phyloP scores from a whole-genome alignment of 495 filamentous ascomycete genomes.

The Penicillium steckii region DNA sequence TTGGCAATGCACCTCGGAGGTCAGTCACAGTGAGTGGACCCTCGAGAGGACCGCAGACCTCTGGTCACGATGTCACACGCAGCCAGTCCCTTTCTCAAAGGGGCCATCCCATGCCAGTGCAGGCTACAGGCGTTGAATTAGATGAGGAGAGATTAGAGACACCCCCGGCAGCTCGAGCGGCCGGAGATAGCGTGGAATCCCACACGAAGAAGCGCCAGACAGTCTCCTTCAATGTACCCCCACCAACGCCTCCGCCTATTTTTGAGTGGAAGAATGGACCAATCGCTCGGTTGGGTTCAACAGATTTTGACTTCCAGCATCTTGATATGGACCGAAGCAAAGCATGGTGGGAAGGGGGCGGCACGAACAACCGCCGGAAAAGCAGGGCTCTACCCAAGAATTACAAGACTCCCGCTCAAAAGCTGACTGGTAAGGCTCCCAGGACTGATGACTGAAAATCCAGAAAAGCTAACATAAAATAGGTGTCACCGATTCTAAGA shows the following conservation, averaged over 20 bases:
- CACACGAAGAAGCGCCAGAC: constrained; percentile 39
- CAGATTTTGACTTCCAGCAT: constrained; percentile 45
- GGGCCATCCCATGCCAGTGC: constrained; percentile 5
- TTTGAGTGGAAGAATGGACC: constrained; percentile 45
- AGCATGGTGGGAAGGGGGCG: constrained; percentile 48
- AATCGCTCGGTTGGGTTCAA: constrained; percentile 29
- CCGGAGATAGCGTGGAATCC: constrained; percentile 20
- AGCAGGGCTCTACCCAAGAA: constrained; percentile 42
- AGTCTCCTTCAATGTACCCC: constrained; percentile 48
- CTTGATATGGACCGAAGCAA: constrained; percentile 41
- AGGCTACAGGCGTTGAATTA: not conserved
- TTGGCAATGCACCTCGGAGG: constrained; percentile 27
- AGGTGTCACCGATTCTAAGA: constrained; percentile 46
- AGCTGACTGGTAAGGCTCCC: constrained; percentile 30
- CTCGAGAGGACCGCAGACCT: constrained; percentile 8
- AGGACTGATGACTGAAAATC: not conserved
- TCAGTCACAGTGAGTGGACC: constrained; percentile 32
- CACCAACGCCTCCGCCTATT: constrained; percentile 46
- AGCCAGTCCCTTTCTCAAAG: constrained; percentile 18
- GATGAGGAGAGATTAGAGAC: constrained; percentile 18
- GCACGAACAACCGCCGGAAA: constrained; percentile 33
- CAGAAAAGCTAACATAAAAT: constrained; percentile 14
- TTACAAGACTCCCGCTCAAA: constrained; percentile 40
- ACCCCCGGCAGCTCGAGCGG: constrained; percentile 14
- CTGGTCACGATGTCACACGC: constrained; percentile 5